Evolutionary conservation across 2,329 filamentous ascomycete genomes (phyloP).

Genomic region (Neopestalotiopsis rosae): DNA sequence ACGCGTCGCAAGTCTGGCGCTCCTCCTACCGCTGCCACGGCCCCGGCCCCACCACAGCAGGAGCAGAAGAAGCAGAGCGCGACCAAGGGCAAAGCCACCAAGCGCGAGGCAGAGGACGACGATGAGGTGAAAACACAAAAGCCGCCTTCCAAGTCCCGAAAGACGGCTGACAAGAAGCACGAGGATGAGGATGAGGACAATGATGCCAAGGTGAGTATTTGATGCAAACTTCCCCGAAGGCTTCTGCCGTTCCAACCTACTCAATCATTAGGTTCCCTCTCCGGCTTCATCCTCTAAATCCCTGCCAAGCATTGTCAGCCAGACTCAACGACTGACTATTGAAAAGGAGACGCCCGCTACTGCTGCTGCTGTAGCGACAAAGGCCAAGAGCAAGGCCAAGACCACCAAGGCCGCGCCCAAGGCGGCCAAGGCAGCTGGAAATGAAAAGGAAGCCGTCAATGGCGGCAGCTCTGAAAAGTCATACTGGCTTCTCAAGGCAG

Average conservation of each 20-base stretch:
- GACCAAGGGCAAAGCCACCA: constrained; percentile 3
- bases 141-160: constrained; percentile 1
- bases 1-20: constrained; percentile 17
- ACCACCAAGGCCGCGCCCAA: neutral
- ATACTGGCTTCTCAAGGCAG: constrained; percentile 86
- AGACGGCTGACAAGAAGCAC: neutral
- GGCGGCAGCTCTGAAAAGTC: constrained; percentile 28
- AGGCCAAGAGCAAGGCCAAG: neutral
- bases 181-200: neutral
- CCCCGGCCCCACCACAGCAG: constrained; percentile 11
- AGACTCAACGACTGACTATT: constrained; percentile 12
- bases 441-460: neutral
- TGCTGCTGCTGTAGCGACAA: neutral
- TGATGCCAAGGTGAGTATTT: neutral
- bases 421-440: neutral
- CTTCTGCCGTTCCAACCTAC: neutral
- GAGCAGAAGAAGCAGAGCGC: neutral
- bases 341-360: constrained; percentile 5
- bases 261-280: neutral
- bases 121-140: neutral
- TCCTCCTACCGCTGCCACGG: neutral
- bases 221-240: too few relatives aligned
- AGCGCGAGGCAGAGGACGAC: constrained; percentile 12
- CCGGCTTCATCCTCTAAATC: constrained; percentile 9
- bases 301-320: neutral